A percentile compares a stretch with the other conserved stretches of the same genome.
Evolutionary conservation across 352 stramenopile genomes (phyloP).

Genomic region (Phytophthora hybrid): DNA sequence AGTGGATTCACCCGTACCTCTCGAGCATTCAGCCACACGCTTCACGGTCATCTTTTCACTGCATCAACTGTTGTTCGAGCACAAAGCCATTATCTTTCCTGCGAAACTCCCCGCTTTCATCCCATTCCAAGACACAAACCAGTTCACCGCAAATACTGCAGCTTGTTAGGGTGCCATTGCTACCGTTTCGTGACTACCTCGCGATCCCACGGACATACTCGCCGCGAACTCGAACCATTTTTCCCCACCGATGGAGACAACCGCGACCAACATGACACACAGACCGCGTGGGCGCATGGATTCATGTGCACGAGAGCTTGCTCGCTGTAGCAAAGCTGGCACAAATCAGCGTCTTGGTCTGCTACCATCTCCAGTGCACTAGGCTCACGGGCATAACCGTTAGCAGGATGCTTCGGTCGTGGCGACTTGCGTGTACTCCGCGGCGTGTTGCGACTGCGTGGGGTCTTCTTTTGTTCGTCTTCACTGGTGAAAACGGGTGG

Average conservation of each 20-base stretch:
- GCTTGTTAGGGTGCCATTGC: slow-evolving; percentile 18
- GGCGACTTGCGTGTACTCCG: slow-evolving; percentile 19
- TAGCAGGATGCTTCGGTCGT: slow-evolving; percentile 12
- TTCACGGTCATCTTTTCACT: slow-evolving; percentile 16
- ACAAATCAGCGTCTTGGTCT: slow-evolving; percentile 38
- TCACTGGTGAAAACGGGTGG: slow-evolving; percentile 4
- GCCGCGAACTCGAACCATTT: slow-evolving; percentile 24
- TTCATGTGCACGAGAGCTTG: slow-evolving; percentile 62
- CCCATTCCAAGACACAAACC: slow-evolving; percentile 1
- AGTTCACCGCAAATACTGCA: slow-evolving; percentile 19
- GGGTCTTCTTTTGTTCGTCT: slow-evolving; percentile 3
- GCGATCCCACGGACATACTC: slow-evolving; percentile 73
- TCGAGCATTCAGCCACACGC: background rate
- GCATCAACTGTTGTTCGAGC: background rate
- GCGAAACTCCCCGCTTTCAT: slow-evolving; percentile 19
- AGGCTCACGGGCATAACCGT: slow-evolving; percentile 23
- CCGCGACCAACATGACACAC: slow-evolving; percentile 55
- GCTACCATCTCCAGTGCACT: slow-evolving; percentile 42
- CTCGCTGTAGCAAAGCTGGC: slow-evolving; percentile 57
- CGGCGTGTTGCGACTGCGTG: slow-evolving; percentile 18
- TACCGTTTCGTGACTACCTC: slow-evolving; percentile 54
- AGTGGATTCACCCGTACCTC: slow-evolving; percentile 14
- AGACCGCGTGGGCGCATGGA: slow-evolving; percentile 62
- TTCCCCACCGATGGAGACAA: slow-evolving; percentile 45
- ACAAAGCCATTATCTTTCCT: background rate